Base-by-base conservation (phyloP, 331 rosid species). In the Erythrophleum ivorense region DNA sequence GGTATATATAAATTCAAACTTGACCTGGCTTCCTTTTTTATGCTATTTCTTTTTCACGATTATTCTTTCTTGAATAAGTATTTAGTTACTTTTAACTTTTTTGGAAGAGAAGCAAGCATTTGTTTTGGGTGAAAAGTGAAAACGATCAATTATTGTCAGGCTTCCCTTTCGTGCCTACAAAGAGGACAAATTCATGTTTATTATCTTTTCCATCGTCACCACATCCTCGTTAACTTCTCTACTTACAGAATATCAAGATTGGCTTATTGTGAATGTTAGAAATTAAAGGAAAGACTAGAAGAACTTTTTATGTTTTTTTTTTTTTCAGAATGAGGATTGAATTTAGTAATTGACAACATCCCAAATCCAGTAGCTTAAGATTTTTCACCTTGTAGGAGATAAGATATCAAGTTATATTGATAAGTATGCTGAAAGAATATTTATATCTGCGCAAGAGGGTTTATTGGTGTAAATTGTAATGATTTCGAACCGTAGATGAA, bases 1-100 rank as follows among this genome's bases (percentile, higher is more conserved):
- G 98, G 99, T 93, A 80, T 52, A 34, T 49, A 34, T 46, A 59
- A 19, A 36, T 80, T 3, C 21, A 48, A 29, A 1, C 24, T 4
- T 82, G 9, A 43, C 29, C 7, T 71, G 45, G 54, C 40, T 38
- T 71, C 15, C 38, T 81, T 41, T 24, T 6, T 54, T 50, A 48
- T 82, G 72, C 12, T 7, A 8, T 11, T 15, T 75, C 4, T 31
- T 11, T 73, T 21, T 14, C 55, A 9, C 49, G 36, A 11, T 16
- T 73, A 0, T 71, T 43, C 71, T 54, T 36, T 53, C 41, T 41
- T 21, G 43, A 48, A 16, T 43, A 12, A 1, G 21, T 24, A 10
- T 76, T 65, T 15, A 36, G 46, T 66, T 41, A 29, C 9, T 50
- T 80, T 8, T 9, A 58, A 52, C 65, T 59, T 81, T 50, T 38